Conservation (phyloP, 179 eudicot species). For the Silene coronaria region DNA sequence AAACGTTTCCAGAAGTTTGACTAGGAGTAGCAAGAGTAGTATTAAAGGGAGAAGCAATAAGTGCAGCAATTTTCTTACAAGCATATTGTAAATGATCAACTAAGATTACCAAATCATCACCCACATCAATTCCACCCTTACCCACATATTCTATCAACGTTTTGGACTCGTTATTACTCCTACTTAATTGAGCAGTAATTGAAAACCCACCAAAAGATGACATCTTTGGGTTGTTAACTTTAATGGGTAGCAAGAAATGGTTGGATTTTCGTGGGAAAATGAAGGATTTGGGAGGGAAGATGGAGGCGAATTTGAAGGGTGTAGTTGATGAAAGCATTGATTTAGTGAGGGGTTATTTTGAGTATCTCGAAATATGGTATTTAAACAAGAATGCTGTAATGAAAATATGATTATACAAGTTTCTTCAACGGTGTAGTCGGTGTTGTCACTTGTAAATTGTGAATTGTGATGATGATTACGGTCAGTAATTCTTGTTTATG, state of each 20-base stretch:
- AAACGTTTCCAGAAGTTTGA: slow-evolving; percentile 22
- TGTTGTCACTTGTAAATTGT: too few relatives aligned
- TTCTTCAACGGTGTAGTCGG: too few relatives aligned
- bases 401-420: too few relatives aligned
- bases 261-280: slow-evolving; percentile 27
- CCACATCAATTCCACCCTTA: slow-evolving; percentile 54
- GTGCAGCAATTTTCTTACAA: slow-evolving; percentile 73
- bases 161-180: slow-evolving; percentile 20
- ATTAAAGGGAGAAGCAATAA: slow-evolving; percentile 81
- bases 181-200: slow-evolving; percentile 33
- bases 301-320: slow-evolving; percentile 29
- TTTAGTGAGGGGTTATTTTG: not conserved
- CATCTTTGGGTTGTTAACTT: slow-evolving; percentile 36
- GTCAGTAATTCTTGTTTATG: too few relatives aligned
- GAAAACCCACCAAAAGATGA: slow-evolving; percentile 35
- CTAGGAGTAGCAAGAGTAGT: slow-evolving; percentile 36
- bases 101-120: slow-evolving; percentile 73
- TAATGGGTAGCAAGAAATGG: slow-evolving; percentile 18
- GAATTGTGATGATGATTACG: too few relatives aligned
- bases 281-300: slow-evolving; percentile 24
- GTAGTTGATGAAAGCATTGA: slow-evolving; percentile 36
- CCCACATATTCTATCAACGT: slow-evolving; percentile 74
- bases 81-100: slow-evolving; percentile 75
- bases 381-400: too few relatives aligned
- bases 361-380: not conserved